Conservation (phyloP, 441 rosid species). For the Oxalis stricta region DNA sequence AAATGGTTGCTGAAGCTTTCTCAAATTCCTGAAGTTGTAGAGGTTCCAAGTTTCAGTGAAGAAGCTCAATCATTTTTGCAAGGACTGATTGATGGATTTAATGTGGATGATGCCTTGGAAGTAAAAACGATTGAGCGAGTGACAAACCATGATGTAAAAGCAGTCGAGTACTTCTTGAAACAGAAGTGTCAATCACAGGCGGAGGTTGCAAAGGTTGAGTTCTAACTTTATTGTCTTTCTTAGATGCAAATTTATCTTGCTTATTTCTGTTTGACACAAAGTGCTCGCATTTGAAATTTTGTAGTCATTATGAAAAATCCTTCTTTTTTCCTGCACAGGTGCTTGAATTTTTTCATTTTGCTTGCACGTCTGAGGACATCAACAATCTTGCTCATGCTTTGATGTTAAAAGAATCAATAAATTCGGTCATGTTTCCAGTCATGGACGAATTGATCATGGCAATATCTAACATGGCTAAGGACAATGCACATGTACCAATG, state of each 20-base stretch:
- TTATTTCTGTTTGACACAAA: not conserved
- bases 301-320: not conserved
- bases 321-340: constrained; percentile 27
- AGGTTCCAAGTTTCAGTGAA: constrained; percentile 68
- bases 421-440: constrained; percentile 45
- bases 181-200: constrained; percentile 69
- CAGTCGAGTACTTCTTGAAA: constrained; percentile 86
- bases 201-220: constrained; percentile 67
- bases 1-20: constrained; percentile 89
- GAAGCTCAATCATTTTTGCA: constrained; percentile 53
- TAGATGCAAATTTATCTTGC: not conserved
- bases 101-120: constrained; percentile 64
- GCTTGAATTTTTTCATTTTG: constrained; percentile 89
- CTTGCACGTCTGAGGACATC: constrained; percentile 95
- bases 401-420: constrained; percentile 72
- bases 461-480: constrained; percentile 46
- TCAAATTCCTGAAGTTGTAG: constrained; percentile 48
- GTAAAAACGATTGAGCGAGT: constrained; percentile 72
- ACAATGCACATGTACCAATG: constrained; percentile 61
- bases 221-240: constrained; percentile 2
- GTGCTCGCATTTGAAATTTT: not conserved
- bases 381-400: constrained; percentile 85
- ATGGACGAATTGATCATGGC: constrained; percentile 67
- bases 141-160: constrained; percentile 94
- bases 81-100: constrained; percentile 53